phyloP scores from a whole-genome alignment of 192 early-diverging fungal genomes.

The Entomortierella beljakovae region DNA sequence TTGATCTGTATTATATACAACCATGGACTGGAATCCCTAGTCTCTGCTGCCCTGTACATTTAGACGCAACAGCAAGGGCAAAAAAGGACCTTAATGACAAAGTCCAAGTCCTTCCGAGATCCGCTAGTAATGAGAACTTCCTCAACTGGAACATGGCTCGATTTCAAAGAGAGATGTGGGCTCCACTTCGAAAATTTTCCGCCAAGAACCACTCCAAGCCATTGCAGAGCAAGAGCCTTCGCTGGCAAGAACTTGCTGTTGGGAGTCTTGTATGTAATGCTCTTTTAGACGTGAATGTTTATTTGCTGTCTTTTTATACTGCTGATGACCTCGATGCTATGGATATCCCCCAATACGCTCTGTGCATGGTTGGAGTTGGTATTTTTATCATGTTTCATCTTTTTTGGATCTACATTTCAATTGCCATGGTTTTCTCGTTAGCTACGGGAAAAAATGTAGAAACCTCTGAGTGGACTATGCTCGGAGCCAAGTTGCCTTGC shows the following conservation, averaged over 20 bases:
- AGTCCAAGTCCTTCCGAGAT: background rate
- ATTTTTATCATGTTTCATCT: slow-evolving; percentile 14
- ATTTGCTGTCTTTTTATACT: slow-evolving; percentile 15
- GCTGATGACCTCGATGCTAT: background rate
- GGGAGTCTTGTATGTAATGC: background rate
- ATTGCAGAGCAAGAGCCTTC: background rate
- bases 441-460: background rate
- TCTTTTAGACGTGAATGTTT: slow-evolving; percentile 16
- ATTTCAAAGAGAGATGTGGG: slow-evolving; percentile 29
- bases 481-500: slow-evolving; percentile 15
- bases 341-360: background rate
- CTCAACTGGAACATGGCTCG: slow-evolving; percentile 38
- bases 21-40: slow-evolving; percentile 37
- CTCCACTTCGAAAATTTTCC: slow-evolving; percentile 25
- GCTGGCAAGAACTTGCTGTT: slow-evolving; percentile 13
- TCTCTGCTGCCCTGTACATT: background rate
- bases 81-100: slow-evolving; percentile 12
- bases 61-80: slow-evolving; percentile 2
- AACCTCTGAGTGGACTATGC: slow-evolving; percentile 28
- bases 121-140: background rate
- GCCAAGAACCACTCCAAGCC: background rate
- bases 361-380: slow-evolving; percentile 12
- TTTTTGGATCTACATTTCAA: slow-evolving; percentile 1
- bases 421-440: slow-evolving; percentile 9
- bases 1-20: slow-evolving; percentile 46